Evolutionary conservation across 169 alveolate species (phyloP).

Genomic region (Plasmodium vinckei): DNA sequence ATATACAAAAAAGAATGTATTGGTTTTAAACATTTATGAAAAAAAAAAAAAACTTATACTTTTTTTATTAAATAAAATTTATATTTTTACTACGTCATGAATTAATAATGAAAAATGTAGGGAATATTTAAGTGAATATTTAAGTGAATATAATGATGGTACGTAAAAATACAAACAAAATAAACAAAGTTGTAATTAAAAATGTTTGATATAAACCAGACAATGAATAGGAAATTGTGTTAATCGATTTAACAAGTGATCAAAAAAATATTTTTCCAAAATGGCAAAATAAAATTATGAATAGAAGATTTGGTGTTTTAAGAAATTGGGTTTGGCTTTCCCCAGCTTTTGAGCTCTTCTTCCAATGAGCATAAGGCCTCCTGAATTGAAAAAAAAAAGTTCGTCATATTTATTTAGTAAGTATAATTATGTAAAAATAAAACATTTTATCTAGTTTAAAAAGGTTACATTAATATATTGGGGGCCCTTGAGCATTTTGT

Average conservation of each 20-base stretch:
- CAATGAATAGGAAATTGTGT: background rate
- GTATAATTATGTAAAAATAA: background rate
- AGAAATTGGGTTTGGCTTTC: slow-evolving; percentile 12
- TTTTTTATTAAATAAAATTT: no score
- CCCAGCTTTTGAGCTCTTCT: slow-evolving; percentile 68
- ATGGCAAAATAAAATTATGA: background rate
- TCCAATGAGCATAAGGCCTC: slow-evolving; percentile 60
- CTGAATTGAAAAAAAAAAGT: slow-evolving; percentile 8
- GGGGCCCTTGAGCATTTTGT: slow-evolving; percentile 71
- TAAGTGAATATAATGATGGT: no score
- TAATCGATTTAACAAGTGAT: background rate
- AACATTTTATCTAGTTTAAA: background rate
- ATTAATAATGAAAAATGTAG: no score
- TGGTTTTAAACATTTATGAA: no score
- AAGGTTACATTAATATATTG: slow-evolving; percentile 57
- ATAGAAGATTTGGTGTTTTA: background rate
- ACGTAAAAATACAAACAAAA: no score
- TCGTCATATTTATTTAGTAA: background rate
- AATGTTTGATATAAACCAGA: no score
- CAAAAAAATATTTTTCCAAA: background rate
- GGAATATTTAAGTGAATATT: no score
- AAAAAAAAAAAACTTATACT: no score
- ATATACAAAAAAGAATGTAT: no score
- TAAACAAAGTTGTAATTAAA: no score
- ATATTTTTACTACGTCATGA: no score